Evolutionary conservation across 2,329 filamentous ascomycete species (phyloP).

Genomic region (Arthrinium phaeospermum): DNA sequence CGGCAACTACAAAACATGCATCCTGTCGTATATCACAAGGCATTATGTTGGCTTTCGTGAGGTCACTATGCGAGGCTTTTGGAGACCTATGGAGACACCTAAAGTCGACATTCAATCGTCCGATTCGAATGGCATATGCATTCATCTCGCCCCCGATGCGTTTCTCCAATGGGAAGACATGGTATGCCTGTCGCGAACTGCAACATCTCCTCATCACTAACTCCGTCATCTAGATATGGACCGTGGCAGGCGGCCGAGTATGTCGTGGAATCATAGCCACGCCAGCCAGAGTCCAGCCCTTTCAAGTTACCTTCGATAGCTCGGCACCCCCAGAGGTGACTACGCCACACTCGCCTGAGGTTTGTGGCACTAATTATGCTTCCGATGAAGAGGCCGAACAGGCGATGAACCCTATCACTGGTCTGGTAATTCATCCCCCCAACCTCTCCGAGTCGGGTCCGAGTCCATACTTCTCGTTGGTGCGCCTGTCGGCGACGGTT

Average conservation of each 20-base stretch:
- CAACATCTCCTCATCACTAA: slow-evolving; percentile 24
- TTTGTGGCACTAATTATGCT: slow-evolving; percentile 56
- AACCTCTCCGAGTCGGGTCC: slow-evolving; percentile 36
- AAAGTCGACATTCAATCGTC: slow-evolving; percentile 44
- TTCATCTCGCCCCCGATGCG: slow-evolving; percentile 56
- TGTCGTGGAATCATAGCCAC: slow-evolving; percentile 62
- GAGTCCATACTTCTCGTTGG: slow-evolving; percentile 56
- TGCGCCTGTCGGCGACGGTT: slow-evolving; percentile 58
- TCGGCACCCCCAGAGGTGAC: slow-evolving; percentile 30
- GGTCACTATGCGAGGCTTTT: slow-evolving; percentile 47
- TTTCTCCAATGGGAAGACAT: slow-evolving; percentile 62
- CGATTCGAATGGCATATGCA: slow-evolving; percentile 55
- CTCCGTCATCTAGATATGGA: slow-evolving; percentile 47
- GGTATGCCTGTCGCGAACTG: slow-evolving; percentile 39
- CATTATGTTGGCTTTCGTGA: slow-evolving; percentile 62
- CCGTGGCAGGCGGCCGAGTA: slow-evolving; percentile 41
- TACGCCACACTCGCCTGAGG: slow-evolving; percentile 44
- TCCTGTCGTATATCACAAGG: slow-evolving; percentile 56
- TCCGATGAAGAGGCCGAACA: slow-evolving; percentile 36
- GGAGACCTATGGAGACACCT: slow-evolving; percentile 43
- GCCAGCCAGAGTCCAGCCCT: slow-evolving; percentile 54
- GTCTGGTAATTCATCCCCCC: slow-evolving; percentile 53
- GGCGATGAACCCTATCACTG: slow-evolving; percentile 52
- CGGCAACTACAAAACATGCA: slow-evolving; percentile 44
- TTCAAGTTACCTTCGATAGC: slow-evolving; percentile 52